phyloP scores from a whole-genome alignment of 805 yeast species.

The Candida multigemmis region DNA sequence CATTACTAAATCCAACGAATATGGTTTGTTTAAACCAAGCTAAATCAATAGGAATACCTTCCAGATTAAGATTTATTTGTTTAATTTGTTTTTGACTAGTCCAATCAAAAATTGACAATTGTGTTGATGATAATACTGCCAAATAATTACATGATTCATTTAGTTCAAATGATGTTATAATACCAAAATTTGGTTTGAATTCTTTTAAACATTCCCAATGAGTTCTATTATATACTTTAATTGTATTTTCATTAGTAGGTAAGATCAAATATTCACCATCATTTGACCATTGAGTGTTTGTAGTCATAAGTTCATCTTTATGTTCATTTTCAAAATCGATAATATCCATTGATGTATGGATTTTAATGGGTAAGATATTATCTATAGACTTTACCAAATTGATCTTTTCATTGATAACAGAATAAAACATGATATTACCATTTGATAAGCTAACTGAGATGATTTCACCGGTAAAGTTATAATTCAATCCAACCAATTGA shows the following conservation, averaged over 20 bases:
- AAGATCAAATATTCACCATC: conserved; percentile 62
- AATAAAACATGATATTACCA: conserved; percentile 50
- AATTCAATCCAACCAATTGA: conserved; percentile 47
- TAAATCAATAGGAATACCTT: conserved; percentile 22
- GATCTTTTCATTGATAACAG: conserved; percentile 49
- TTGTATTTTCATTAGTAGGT: conserved; percentile 43
- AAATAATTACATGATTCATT: conserved; percentile 54
- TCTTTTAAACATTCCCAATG: conserved; percentile 16
- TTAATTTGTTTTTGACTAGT: conserved; percentile 16
- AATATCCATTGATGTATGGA: conserved; percentile 19
- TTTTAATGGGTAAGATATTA: conserved; percentile 29
- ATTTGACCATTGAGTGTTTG: conserved; percentile 62
- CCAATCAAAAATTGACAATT: conserved; percentile 42
- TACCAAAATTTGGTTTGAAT: conserved; percentile 6
- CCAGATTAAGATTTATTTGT: conserved; percentile 6
- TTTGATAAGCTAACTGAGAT: conserved; percentile 49
- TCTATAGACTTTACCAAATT: conserved; percentile 36
- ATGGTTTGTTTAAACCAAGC: conserved; percentile 18
- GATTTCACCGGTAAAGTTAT: conserved; percentile 47
- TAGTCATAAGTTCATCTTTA: conserved; percentile 35
- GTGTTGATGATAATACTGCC: conserved; percentile 42
- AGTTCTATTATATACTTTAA: conserved; percentile 36
- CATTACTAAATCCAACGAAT: conserved; percentile 35
- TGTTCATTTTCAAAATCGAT: conserved; percentile 34
- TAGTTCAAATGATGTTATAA: conserved; percentile 39